phyloP scores from a whole-genome alignment of 257 asterid species.

The Pogostemon cablin region DNA sequence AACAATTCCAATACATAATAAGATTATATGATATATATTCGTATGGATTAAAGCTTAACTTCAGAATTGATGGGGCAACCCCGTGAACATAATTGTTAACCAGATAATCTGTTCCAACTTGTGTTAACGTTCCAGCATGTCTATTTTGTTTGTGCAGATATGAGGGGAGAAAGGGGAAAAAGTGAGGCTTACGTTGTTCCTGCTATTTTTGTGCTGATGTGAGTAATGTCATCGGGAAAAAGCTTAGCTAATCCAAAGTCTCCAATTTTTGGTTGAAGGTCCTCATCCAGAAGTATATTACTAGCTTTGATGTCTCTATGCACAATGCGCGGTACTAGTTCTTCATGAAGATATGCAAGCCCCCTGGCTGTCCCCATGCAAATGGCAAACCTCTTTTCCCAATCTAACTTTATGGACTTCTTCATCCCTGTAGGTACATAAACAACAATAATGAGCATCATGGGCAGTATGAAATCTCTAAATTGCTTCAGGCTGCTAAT shows the following conservation, averaged over 20 bases:
- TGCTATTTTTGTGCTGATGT: conserved; percentile 89
- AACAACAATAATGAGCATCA: conserved; percentile 26
- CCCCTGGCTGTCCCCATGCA: conserved; percentile 84
- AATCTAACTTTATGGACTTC: conserved; percentile 54
- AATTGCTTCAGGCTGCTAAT: conserved; percentile 26
- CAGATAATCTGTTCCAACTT: conserved; percentile 13
- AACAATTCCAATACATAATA: conserved; percentile 29
- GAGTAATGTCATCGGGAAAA: conserved; percentile 88
- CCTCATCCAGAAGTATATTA: conserved; percentile 72
- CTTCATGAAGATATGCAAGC: conserved; percentile 88
- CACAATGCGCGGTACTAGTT: conserved; percentile 74
- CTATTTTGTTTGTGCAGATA: conserved; percentile 21
- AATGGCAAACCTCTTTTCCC: conserved; percentile 72
- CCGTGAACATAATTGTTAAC: conserved; percentile 14
- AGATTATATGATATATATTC: conserved; percentile 20
- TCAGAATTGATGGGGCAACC: conserved; percentile 1
- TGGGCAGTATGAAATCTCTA: conserved; percentile 8
- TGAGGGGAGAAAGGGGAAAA: conserved; percentile 32
- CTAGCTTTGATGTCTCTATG: conserved; percentile 97
- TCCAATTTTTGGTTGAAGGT: conserved; percentile 84
- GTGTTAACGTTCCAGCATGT: conserved; percentile 19
- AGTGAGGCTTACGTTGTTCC: conserved; percentile 75
- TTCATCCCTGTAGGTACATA: conserved; percentile 50
- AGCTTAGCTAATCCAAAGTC: conserved; percentile 96
- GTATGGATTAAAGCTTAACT: neutral